Conservation (phyloP, 257 asterid genomes). For the Cordia subcordata region DNA sequence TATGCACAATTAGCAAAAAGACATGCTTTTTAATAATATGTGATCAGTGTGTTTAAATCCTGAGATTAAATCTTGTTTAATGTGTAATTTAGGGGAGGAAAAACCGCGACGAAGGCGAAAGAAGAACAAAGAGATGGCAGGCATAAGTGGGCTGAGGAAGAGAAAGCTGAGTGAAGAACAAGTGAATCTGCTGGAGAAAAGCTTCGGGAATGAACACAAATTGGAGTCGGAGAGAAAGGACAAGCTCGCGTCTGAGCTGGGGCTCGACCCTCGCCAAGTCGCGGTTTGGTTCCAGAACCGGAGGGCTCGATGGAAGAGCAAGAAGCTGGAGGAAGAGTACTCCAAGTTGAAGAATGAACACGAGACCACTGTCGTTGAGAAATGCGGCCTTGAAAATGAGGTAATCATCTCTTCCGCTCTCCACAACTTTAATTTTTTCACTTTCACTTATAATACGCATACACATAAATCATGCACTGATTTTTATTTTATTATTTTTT, state of each 20-base stretch:
- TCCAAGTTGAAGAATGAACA: slow-evolving; percentile 45
- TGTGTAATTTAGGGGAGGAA: slow-evolving; percentile 19
- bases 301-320: slow-evolving; percentile 81
- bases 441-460: too few species aligned
- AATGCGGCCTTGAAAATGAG: slow-evolving; percentile 72
- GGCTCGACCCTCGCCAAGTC: slow-evolving; percentile 85
- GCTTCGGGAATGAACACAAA: slow-evolving; percentile 70
- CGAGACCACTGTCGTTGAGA: slow-evolving; percentile 45
- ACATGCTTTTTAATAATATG: not conserved
- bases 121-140: slow-evolving; percentile 32
- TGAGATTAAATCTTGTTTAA: slow-evolving; percentile 3
- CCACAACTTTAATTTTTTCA: not conserved
- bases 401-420: too few species aligned
- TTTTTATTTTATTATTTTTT: too few species aligned
- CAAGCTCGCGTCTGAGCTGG: slow-evolving; percentile 71
- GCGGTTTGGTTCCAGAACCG: slow-evolving; percentile 98
- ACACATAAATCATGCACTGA: too few species aligned
- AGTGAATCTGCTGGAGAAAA: slow-evolving; percentile 42
- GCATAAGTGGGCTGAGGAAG: slow-evolving; percentile 43
- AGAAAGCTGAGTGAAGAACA: slow-evolving; percentile 83
- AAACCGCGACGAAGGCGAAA: slow-evolving; percentile 28
- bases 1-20: too few species aligned
- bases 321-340: slow-evolving; percentile 86
- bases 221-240: slow-evolving; percentile 88
- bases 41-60: too few species aligned